phyloP scores from a whole-genome alignment of 345 rosid species.

The Euphorbia lathyris region DNA sequence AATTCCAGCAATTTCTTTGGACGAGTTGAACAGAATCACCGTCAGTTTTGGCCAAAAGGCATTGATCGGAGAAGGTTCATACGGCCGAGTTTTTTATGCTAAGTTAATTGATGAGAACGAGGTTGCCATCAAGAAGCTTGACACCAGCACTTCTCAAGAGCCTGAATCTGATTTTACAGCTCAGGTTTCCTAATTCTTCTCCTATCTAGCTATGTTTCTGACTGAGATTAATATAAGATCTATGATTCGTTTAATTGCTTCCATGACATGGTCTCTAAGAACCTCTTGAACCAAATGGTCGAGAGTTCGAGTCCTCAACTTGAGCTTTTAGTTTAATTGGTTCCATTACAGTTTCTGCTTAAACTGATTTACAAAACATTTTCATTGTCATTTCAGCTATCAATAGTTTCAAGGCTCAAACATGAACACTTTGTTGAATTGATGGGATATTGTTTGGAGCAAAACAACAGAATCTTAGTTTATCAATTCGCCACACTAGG shows the following conservation, averaged over 20 bases:
- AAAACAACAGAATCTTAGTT: slow-evolving; percentile 65
- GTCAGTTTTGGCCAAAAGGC: slow-evolving; percentile 77
- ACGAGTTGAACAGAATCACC: slow-evolving; percentile 59
- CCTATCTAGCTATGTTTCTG: too few species aligned
- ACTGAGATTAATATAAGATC: too few species aligned
- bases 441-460: slow-evolving; percentile 78
- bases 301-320: too few species aligned
- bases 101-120: slow-evolving; percentile 41
- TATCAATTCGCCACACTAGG: slow-evolving; percentile 79
- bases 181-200: slow-evolving; percentile 39
- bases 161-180: slow-evolving; percentile 80
- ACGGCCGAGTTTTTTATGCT: slow-evolving; percentile 83
- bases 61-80: slow-evolving; percentile 96
- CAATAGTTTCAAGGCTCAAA: slow-evolving; percentile 83
- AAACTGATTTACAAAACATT: too few species aligned
- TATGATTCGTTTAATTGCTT: too few species aligned
- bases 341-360: too few species aligned
- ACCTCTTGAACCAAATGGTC: too few species aligned
- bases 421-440: slow-evolving; percentile 81
- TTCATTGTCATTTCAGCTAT: slow-evolving; percentile 44
- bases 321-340: too few species aligned
- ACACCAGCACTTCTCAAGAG: slow-evolving; percentile 67
- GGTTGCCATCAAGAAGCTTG: slow-evolving; percentile 90
- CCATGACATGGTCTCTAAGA: too few species aligned
- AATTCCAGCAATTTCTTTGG: slow-evolving; percentile 59